phyloP scores from a whole-genome alignment of 108 stramenopile species.

The Discostella pseudostelligera region DNA sequence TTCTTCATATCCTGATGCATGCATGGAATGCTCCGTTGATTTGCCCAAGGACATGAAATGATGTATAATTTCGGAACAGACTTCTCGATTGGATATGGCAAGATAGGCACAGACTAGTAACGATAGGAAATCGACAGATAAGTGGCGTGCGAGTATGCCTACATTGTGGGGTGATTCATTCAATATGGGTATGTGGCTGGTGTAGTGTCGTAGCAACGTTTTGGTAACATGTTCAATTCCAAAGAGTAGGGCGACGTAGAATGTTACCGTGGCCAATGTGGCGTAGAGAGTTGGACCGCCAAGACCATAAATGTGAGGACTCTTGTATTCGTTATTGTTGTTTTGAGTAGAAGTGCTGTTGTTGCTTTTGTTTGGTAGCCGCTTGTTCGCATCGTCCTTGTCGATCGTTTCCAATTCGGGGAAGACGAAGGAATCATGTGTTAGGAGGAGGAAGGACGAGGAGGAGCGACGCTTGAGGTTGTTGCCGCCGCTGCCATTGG shows the following conservation, averaged over 20 bases:
- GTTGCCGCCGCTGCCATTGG: too few relatives aligned
- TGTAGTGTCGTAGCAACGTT: slow-evolving; percentile 4
- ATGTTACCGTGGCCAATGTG: slow-evolving; percentile 39
- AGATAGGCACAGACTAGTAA: slow-evolving; percentile 54
- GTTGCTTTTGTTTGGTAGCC: not conserved
- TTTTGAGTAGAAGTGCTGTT: too few relatives aligned
- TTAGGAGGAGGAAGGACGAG: slow-evolving; percentile 28
- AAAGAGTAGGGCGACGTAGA: slow-evolving; percentile 37
- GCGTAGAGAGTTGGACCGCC: slow-evolving; percentile 39
- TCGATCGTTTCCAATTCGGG: not conserved
- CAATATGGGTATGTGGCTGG: slow-evolving; percentile 57
- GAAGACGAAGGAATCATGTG: slow-evolving; percentile 31
- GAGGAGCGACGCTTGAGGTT: not conserved
- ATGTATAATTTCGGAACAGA: slow-evolving; percentile 37
- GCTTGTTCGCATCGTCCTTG: slow-evolving; percentile 36
- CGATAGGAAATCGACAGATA: slow-evolving; percentile 66
- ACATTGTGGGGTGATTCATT: slow-evolving; percentile 54
- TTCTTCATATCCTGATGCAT: slow-evolving; percentile 46
- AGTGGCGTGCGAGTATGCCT: slow-evolving; percentile 73
- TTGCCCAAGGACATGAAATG: too few relatives aligned
- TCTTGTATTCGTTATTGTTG: not conserved
- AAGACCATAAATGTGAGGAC: slow-evolving; percentile 29
- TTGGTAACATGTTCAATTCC: slow-evolving; percentile 16
- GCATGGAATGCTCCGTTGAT: too few relatives aligned
- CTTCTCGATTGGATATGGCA: slow-evolving; percentile 49